These are phyloP conservation scores for Aspergillus bridgeri DNA, from an alignment of 495 filamentous ascomycete species.

Conservation along the genomic window DNA sequence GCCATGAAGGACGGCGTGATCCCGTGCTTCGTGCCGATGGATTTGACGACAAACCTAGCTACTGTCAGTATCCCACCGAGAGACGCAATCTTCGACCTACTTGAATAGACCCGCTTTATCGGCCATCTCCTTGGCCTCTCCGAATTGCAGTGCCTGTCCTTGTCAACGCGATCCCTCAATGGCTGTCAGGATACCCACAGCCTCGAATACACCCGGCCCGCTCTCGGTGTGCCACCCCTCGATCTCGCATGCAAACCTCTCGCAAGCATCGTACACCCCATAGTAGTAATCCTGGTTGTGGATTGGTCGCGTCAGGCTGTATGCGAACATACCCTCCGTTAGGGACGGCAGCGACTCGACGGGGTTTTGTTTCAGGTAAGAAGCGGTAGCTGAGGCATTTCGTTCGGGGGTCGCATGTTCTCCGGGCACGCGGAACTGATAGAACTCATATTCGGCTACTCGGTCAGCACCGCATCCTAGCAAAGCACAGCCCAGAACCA, in stretches of 20 bases:
- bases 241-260: slow-evolving; percentile 74
- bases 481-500: too few species aligned
- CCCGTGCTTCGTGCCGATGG: slow-evolving; percentile 75
- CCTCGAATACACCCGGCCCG: slow-evolving; percentile 94
- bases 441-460: slow-evolving; percentile 95
- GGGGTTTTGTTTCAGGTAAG: slow-evolving; percentile 70
- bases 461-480: neutral
- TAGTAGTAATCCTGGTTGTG: slow-evolving; percentile 97
- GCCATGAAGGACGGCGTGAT: slow-evolving; percentile 99
- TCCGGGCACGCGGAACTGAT: slow-evolving; percentile 75
- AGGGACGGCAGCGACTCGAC: slow-evolving; percentile 67
- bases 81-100: slow-evolving; percentile 38
- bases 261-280: slow-evolving; percentile 79
- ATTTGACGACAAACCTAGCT: slow-evolving; percentile 76
- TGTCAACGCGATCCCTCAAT: slow-evolving; percentile 8
- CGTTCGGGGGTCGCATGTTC: slow-evolving; percentile 44
- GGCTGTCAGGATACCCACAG: slow-evolving; percentile 47
- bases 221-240: slow-evolving; percentile 98
- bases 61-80: neutral
- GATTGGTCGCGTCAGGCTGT: slow-evolving; percentile 85
- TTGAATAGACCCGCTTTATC: slow-evolving; percentile 92
- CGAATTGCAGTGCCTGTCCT: slow-evolving; percentile 71
- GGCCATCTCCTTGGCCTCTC: slow-evolving; percentile 80
- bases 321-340: slow-evolving; percentile 98
- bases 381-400: slow-evolving; percentile 68